These are phyloP conservation scores for Candida sp. DNA, from an alignment of 1,139 yeast genomes.

Conservation along the genomic window DNA sequence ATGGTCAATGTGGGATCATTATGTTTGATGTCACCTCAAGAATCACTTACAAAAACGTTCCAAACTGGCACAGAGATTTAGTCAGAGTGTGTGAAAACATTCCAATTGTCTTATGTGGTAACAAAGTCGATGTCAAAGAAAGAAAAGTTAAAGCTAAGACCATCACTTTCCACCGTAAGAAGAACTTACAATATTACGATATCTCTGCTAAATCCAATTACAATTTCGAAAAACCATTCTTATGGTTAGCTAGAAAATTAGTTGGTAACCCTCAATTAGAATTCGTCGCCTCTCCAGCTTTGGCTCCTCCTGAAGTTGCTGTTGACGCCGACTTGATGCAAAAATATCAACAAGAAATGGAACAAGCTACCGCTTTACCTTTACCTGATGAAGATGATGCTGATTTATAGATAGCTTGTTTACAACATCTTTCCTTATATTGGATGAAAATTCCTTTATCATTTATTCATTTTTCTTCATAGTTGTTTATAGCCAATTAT, in stretches of 20 bases:
- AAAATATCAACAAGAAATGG: conserved; percentile 99
- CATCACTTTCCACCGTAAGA: conserved; percentile 99
- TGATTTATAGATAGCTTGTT: conserved; percentile 58
- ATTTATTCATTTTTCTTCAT: conserved; percentile 1
- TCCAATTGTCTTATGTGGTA: conserved; percentile 98
- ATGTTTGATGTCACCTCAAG: conserved; percentile 99
- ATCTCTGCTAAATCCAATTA: conserved; percentile 99
- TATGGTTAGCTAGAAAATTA: conserved; percentile 99
- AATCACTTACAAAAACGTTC: conserved; percentile 99
- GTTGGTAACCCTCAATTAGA: conserved; percentile 98
- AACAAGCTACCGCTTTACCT: conserved; percentile 98
- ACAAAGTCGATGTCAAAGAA: conserved; percentile 99
- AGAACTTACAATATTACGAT: conserved; percentile 99
- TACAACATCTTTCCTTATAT: neutral
- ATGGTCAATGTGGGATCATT: conserved; percentile 99
- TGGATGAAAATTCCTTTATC: neutral
- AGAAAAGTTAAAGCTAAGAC: conserved; percentile 99
- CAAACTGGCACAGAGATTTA: conserved; percentile 99
- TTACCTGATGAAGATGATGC: conserved; percentile 99
- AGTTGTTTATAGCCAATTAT: conserved; percentile 1
- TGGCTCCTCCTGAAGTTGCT: conserved; percentile 99
- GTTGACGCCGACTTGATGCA: conserved; percentile 96
- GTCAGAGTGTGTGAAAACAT: conserved; percentile 99
- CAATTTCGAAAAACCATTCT: conserved; percentile 99
- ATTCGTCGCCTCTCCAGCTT: conserved; percentile 98